Percentiles rank a stretch among this genome's conserved stretches.
Conservation (phyloP, 1,284 basidiomycete genomes). For the Apiotrichum domesticum region DNA sequence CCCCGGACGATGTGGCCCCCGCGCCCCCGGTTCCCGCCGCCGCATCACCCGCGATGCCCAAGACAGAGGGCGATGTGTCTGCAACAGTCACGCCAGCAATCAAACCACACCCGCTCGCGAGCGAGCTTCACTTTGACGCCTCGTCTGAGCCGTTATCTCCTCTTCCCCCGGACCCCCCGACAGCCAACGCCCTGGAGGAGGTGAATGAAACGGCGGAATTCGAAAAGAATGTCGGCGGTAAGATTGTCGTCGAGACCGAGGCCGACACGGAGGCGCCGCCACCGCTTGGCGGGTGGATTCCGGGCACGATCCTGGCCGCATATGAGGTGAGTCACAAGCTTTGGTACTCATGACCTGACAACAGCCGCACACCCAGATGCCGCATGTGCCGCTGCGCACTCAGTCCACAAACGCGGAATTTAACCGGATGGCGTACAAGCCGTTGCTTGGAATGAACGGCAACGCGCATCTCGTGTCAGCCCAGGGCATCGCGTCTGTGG, state of each 20-base stretch:
- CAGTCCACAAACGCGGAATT: conserved; percentile 30
- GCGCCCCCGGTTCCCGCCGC: too few species aligned
- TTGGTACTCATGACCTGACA: neutral
- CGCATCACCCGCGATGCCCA: neutral
- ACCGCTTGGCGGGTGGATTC: conserved; percentile 21
- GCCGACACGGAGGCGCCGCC: conserved; percentile 16
- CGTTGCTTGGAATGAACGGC: conserved; percentile 22
- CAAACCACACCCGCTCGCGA: conserved; percentile 13
- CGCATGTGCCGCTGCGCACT: conserved; percentile 39
- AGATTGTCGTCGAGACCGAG: conserved; percentile 24
- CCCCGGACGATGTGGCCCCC: neutral
- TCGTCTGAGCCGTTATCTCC: conserved; percentile 14
- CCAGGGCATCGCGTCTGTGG: conserved; percentile 37
- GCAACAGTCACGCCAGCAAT: neutral
- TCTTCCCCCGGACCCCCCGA: conserved; percentile 10
- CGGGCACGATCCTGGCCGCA: conserved; percentile 29
- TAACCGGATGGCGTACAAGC: conserved; percentile 27
- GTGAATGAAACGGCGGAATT: conserved; percentile 2
- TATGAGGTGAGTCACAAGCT: conserved; percentile 35
- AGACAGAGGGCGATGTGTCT: neutral
- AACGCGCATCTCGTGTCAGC: conserved; percentile 1
- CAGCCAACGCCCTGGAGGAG: conserved; percentile 2
- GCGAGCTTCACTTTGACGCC: conserved; percentile 16
- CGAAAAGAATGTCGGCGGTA: conserved; percentile 12
- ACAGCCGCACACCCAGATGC: conserved; percentile 45